Evolutionary conservation across 2,329 filamentous ascomycete genomes (phyloP), one percentile per base, ranked within the genome.

Genomic region (Aspergillus tamarii): DNA sequence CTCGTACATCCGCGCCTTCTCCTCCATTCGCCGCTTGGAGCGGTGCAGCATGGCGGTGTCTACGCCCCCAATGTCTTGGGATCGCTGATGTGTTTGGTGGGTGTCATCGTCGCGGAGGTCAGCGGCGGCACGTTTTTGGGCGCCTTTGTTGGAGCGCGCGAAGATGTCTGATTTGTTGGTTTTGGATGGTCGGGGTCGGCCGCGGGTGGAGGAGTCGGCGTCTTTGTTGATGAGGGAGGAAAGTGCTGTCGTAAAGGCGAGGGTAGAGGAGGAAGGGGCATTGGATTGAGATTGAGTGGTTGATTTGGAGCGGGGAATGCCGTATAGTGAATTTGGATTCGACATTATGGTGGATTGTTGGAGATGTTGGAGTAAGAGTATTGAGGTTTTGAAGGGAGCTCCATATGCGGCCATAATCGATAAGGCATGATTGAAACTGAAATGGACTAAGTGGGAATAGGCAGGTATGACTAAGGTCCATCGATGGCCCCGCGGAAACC

Each of bases 211-310:
- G 84, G 81, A 6, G 77, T 69, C 12, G 78, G 67, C 19, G 65
- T 81, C 73, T 65, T 82, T 83, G 60, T 89, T 83, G 79, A 97
- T 92, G 61, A 97, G 88, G 53, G 89, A 91, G 70, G 91, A 90
- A 66, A 98, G 87, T 68, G 95, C 91, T 12, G 92, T 92, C n/a
- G 91, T 89, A 81, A 99, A 98, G 74, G 93, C 89, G 60, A 97
- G 87, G 52, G 88, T 90, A 57, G 87, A 90, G 21, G 93, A 87
- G 21, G 88, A 87, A 23, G 85, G 84, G 30, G 67, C 89, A 68
- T 87, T 84, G 71, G 81, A 60, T 43, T 65, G 78, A 58, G 75
- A 75, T 64, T 55, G 32, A 1, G 61, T 21, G 5, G 77, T 75
- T 46, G 88, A 89, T 77, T 93, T 94, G 12, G 86, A 82, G 43